Evolutionary conservation across 1,284 basidiomycete species (phyloP), one percentile per base, ranked within the genome.

Genomic region (Pseudozyma thailandica): DNA sequence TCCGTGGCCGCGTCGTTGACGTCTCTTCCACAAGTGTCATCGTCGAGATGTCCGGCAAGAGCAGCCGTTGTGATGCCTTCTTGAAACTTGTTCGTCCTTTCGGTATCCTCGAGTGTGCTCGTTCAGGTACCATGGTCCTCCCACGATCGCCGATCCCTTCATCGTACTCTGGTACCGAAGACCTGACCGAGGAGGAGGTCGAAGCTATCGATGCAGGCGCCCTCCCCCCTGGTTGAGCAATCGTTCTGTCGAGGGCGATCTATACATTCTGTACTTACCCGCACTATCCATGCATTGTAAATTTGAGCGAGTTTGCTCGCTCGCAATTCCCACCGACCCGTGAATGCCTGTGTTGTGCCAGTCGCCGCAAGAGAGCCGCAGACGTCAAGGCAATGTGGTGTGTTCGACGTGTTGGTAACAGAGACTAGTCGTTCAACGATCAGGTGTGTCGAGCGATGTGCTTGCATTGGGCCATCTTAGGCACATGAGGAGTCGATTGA

Each of bases 1-100:
- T 99, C 79, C 90, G 91, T 25, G 96, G 92, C 8, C 90, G 90
- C 75, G 89, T 98, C 60, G 94, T 98, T 41, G 96, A 99, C 83
- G 90, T 99, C 53, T 92, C 91, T 83, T 92, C 94, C 83, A 90
- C 95, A 79, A 91, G 90, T 80, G 90, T 95, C 45, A 97, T 98
- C 69, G 92, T 98, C 45, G 95, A 99, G 86, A 85, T 98, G 84
- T 91, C 91, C 21, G 96, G 91, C 48, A 98, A 98, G 87, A 93
- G 92, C 51, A 86, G 87, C 41, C 87, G 95, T 39, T 92, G 98
- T 49, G 92, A 98, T 81, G 93, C 93, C 18, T 98, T 98, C 86
- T 86, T 98, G 78, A 90, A 89, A 74, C 86, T 99, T 44, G 86
- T 98, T 73, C 90, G 94, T 82, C 95, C 95, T 6, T 99, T 95